Percentiles rank a stretch among this genome's conserved stretches.
These are phyloP conservation scores for Telfairia occidentalis DNA, from an alignment of 331 rosid species.

Conservation along the genomic window DNA sequence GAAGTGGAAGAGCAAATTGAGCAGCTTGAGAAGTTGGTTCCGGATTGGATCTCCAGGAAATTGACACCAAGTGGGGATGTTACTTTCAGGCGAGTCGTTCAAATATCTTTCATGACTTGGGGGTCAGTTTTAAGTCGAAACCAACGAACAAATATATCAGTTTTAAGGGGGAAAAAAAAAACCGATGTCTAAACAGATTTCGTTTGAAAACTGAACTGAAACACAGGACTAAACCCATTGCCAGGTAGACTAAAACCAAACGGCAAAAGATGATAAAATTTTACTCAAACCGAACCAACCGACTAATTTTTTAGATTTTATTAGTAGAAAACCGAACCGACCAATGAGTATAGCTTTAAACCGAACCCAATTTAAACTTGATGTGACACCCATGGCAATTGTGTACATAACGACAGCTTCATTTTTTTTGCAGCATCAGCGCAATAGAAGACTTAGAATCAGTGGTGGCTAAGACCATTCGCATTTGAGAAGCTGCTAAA, in stretches of 20 bases:
- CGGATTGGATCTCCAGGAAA: slow-evolving; percentile 52
- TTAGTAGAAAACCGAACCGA: neutral
- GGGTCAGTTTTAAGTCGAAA: neutral
- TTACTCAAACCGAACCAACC: neutral
- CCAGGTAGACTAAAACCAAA: neutral
- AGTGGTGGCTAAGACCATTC: neutral
- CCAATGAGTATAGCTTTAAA: neutral
- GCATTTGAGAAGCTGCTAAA: neutral
- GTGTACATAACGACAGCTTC: neutral
- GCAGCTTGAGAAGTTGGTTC: slow-evolving; percentile 39
- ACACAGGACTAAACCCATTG: neutral
- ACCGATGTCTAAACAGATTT: neutral
- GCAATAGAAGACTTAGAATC: neutral
- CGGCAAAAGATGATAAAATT: neutral
- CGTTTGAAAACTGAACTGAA: neutral
- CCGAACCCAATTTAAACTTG: neutral
- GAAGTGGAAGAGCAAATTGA: slow-evolving; percentile 51
- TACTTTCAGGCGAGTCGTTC: slow-evolving; percentile 36
- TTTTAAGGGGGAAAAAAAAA: neutral
- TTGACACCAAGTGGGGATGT: slow-evolving; percentile 34
- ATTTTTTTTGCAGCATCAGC: neutral
- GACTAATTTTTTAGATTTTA: neutral
- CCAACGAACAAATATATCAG: neutral
- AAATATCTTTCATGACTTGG: neutral
- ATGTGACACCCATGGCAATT: neutral